A percentile compares a stretch with the other conserved stretches of the same genome.
phyloP scores from a whole-genome alignment of 73 alveolate genomes.

The Chromera velia region DNA sequence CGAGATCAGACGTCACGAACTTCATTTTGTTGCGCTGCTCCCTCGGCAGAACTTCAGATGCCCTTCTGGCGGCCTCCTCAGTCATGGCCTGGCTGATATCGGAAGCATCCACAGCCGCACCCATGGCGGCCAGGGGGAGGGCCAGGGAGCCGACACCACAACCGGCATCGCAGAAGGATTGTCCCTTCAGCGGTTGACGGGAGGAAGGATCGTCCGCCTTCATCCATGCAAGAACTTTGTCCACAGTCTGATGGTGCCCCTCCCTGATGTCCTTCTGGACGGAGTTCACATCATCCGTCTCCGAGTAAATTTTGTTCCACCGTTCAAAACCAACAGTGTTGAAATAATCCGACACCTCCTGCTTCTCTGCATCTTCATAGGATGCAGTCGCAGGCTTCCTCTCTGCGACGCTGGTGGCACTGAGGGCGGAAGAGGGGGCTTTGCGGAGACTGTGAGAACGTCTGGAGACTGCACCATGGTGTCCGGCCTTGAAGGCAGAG shows the following conservation, averaged over 20 bases:
- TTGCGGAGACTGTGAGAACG: no score
- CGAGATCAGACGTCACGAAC: background rate
- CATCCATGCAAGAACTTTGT: constrained; percentile 33
- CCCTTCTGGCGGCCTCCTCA: constrained; percentile 15
- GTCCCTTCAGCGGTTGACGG: background rate
- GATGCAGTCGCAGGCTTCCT: no score
- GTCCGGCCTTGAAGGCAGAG: no score
- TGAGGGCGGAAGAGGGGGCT: no score
- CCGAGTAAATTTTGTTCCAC: constrained; percentile 40
- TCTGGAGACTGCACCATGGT: no score
- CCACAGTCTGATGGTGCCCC: constrained; percentile 45
- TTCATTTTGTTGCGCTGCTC: background rate
- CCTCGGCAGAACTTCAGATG: background rate
- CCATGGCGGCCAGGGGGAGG: constrained; percentile 29
- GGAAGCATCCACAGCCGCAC: constrained; percentile 28
- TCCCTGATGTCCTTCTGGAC: constrained; percentile 39
- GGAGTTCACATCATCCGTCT: constrained; percentile 20
- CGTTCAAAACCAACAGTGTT: constrained; percentile 39
- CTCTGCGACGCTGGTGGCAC: no score
- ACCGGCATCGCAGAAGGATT: constrained; percentile 38
- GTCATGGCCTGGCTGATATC: constrained; percentile 41
- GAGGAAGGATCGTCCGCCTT: background rate
- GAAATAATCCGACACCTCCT: constrained; percentile 37
- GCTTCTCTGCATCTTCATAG: no score
- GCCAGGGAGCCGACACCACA: constrained; percentile 31